Evolutionary conservation across 208 protist genomes (phyloP), one percentile per base, ranked within the genome.

Genomic region (Strigomonas oncopelti): DNA sequence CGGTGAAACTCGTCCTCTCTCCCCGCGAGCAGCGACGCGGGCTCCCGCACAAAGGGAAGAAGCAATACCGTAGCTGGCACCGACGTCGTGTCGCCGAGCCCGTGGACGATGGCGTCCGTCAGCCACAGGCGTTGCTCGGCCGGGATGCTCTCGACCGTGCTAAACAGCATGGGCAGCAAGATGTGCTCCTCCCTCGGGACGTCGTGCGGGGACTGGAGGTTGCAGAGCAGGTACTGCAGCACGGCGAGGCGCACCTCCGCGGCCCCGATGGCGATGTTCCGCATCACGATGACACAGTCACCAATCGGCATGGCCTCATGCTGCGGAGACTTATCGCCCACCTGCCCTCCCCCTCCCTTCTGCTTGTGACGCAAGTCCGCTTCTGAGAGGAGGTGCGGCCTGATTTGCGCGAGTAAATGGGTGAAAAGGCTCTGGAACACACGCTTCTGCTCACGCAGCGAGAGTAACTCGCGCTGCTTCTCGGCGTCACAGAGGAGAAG

Each of bases 211-310:
- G 53, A 45, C n/a, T 65, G 45, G 8, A 73, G 65, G 22, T 68
- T 59, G 32, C 62, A 60, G 16, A 83, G 51, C 18, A 86, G 46
- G 70, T 83, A 83, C 55, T 69, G 59, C 18, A 86, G 31, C 36
- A 86, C 20, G 11, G 63, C 57, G 20, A 86, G 18, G 27, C 73
- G 64, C 51, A 63, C n/a, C 0, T 45, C n/a, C 0, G 65, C 13
- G 18, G 61, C 61, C 27, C 57, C 67, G 58, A 67, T 69, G 8
- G 46, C n/a, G 38, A 77, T 75, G 56, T 83, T 86, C 25, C 75
- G 63, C 60, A 86, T 62, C 51, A 85, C 73, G n/a, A 16, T 53
- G 2, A 54, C 24, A 58, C 68, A 67, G 36, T 85, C 75, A 18
- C 5, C 4, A 1, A 75, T 28, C 20, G 53, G 55, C 29, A 61